Evolutionary conservation across 2,329 filamentous ascomycete species (phyloP), one percentile per base, ranked within the genome.

Genomic region (Aspergillus sp.): DNA sequence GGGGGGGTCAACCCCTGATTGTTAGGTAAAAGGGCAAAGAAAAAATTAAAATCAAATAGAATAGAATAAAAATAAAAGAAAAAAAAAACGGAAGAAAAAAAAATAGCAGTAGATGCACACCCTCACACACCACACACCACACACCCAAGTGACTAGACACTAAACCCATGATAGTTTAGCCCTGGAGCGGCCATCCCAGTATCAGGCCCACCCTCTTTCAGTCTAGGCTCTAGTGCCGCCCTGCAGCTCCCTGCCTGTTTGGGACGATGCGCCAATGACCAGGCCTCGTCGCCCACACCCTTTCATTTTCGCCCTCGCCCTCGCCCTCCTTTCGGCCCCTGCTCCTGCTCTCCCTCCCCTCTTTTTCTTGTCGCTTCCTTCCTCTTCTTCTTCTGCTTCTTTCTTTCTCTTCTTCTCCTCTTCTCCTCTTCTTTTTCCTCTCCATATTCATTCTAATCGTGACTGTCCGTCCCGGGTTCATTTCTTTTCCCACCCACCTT

Each of bases 361-460:
- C 69, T 65, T 66, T 36, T 66, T 65, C 66, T 66, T 57, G 65
- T 65, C 65, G 69, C 67, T 69, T 65, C 63, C 64, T 63, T 65
- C 66, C 63, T 64, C 65, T 65, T 65, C 64, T 65, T 63, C 60
- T 63, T 69, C 66, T 63, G 63, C 61, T 67, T 72, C 65, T 63
- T 66, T 63, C 62, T 65, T 60, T 59, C 65, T 66, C 32, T 36
- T 63, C 60, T 63, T 69, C 66, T 63, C 63, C 60, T 59, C 55
- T 60, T 57, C 57, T 60, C 57, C 54, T 61, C 58, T 59, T 67
- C 58, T 63, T 61, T 28, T 28, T 7, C 25, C 25, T 28, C 65
- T 60, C 65, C 64, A 55, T 67, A 67, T 62, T 60, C 62, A 63
- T 61, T 67, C 62, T 68, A 59, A 63, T 65, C 47, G 57, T 58